These are phyloP conservation scores for Letharia lupina DNA, from an alignment of 495 filamentous ascomycete genomes.

Conservation along the genomic window DNA sequence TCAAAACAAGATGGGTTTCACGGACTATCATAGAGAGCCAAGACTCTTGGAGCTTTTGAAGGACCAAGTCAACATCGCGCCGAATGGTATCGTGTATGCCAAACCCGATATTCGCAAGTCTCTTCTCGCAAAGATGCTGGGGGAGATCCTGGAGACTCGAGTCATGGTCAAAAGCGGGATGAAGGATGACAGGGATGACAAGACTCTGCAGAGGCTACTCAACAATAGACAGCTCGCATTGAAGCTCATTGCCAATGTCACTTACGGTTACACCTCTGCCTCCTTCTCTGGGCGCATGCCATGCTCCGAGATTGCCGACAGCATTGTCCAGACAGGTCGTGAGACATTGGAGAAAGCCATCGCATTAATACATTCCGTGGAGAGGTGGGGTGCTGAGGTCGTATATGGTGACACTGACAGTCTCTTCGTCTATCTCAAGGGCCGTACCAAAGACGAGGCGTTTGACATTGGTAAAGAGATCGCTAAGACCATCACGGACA, in stretches of 20 bases:
- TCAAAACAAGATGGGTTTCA: slow-evolving; percentile 90
- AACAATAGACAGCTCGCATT: slow-evolving; percentile 92
- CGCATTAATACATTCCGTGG: slow-evolving; percentile 78
- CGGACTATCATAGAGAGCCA: slow-evolving; percentile 67
- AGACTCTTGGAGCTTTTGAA: slow-evolving; percentile 69
- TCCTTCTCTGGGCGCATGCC: slow-evolving; percentile 96
- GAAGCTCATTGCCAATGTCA: slow-evolving; percentile 97
- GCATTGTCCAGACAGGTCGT: slow-evolving; percentile 90
- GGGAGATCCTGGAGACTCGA: slow-evolving; percentile 90
- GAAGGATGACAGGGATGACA: slow-evolving; percentile 91
- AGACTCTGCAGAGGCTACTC: slow-evolving; percentile 71
- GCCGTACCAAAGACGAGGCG: slow-evolving; percentile 75
- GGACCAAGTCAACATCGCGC: slow-evolving; percentile 84
- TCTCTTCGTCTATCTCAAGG: slow-evolving; percentile 86
- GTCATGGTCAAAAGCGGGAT: slow-evolving; percentile 98
- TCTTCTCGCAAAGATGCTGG: slow-evolving; percentile 89
- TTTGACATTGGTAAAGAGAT: slow-evolving; percentile 93
- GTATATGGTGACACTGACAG: slow-evolving; percentile 98
- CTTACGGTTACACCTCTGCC: slow-evolving; percentile 94
- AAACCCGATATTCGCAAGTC: slow-evolving; percentile 81
- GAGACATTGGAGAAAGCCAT: slow-evolving; percentile 94
- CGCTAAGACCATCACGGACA: slow-evolving; percentile 75
- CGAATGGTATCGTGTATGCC: slow-evolving; percentile 93
- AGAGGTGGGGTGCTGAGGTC: slow-evolving; percentile 86
- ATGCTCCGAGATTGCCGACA: slow-evolving; percentile 95